Conservation (phyloP, 805 yeast species). For the Kluyveromyces dobzhanskii region DNA sequence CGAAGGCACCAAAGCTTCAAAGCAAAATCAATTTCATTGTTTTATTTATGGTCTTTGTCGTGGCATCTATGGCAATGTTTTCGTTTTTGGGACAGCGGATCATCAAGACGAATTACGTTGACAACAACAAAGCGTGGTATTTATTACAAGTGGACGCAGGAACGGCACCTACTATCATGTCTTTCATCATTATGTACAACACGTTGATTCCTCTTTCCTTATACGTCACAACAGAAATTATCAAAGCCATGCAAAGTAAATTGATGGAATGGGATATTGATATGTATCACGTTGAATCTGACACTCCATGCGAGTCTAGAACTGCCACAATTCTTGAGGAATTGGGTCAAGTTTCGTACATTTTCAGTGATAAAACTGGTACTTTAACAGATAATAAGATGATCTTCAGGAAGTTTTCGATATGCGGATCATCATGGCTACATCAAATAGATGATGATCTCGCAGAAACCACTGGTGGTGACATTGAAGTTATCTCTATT, state of each 20-base stretch:
- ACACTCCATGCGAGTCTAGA: constrained; percentile 91
- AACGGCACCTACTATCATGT: constrained; percentile 83
- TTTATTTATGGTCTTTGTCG: constrained; percentile 78
- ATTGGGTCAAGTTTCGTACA: constrained; percentile 90
- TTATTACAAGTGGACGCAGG: constrained; percentile 66
- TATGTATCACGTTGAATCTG: constrained; percentile 77
- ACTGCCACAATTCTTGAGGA: constrained; percentile 95
- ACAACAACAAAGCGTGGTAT: constrained; percentile 60
- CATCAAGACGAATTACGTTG: constrained; percentile 30
- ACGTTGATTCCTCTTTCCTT: constrained; percentile 91
- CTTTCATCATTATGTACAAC: constrained; percentile 94
- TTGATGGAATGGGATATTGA: constrained; percentile 86
- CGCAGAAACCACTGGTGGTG: constrained; percentile 16
- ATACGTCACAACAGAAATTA: constrained; percentile 94
- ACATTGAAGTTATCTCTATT: constrained; percentile 20
- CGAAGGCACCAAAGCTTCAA: constrained; percentile 90
- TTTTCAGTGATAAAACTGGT: constrained; percentile 95
- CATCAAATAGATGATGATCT: constrained; percentile 52
- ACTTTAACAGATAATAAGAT: constrained; percentile 91
- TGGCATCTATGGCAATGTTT: constrained; percentile 62
- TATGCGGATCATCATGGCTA: constrained; percentile 83
- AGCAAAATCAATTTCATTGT: constrained; percentile 75
- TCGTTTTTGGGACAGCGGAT: constrained; percentile 74
- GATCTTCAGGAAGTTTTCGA: constrained; percentile 83
- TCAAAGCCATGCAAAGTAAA: constrained; percentile 77